These are phyloP conservation scores for Waltiozyma sp. DNA, from an alignment of 1,139 yeast genomes.

Conservation along the genomic window DNA sequence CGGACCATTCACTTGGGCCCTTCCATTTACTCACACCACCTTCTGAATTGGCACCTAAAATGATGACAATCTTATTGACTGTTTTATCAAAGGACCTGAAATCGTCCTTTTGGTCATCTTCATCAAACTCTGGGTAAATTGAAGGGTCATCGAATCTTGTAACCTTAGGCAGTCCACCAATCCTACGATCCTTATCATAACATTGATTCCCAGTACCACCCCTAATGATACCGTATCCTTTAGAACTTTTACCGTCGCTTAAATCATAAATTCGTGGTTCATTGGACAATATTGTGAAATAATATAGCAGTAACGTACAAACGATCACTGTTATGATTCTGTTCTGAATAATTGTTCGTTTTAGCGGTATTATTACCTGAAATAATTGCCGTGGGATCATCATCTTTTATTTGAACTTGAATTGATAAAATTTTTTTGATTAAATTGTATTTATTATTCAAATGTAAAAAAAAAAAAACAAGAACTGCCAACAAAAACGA, in stretches of 20 bases:
- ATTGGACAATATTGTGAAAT: neutral
- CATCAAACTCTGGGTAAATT: constrained; percentile 7
- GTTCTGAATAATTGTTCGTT: neutral
- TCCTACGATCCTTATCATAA: constrained; percentile 12
- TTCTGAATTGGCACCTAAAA: constrained; percentile 25
- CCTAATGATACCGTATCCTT: constrained; percentile 15
- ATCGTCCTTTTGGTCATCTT: constrained; percentile 3
- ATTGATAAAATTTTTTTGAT: too few species aligned
- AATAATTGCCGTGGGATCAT: neutral
- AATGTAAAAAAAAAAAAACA: too few species aligned
- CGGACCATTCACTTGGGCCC: constrained; percentile 25
- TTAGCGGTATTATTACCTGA: neutral
- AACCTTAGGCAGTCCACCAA: constrained; percentile 17
- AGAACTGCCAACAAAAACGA: too few species aligned
- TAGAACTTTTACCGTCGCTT: constrained; percentile 13
- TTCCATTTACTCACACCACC: constrained; percentile 27
- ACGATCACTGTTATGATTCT: neutral
- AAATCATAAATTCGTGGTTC: constrained; percentile 4
- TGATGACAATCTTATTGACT: constrained; percentile 21
- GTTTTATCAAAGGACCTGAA: constrained; percentile 5
- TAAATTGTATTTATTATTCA: too few species aligned
- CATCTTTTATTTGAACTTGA: too few species aligned
- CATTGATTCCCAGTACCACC: constrained; percentile 18
- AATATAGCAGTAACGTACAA: neutral
- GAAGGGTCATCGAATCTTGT: constrained; percentile 9